Evolutionary conservation across 2,329 filamentous ascomycete species (phyloP), one percentile per base, ranked within the genome.

Genomic region (Claviceps arundinis): DNA sequence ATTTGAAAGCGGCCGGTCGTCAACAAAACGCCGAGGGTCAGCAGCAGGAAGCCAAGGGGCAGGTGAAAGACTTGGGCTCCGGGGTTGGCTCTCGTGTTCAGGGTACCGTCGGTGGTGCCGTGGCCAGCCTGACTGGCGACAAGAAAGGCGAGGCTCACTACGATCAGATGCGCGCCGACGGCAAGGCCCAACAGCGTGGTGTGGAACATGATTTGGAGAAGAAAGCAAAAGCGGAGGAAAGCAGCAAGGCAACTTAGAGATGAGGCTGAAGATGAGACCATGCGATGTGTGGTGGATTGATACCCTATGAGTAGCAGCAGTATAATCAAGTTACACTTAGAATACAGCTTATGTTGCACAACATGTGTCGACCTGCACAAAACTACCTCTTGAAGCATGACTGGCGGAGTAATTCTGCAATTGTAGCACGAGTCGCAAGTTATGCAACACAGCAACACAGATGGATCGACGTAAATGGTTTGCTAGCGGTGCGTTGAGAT

Each of bases 161-260:
- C 63, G 73, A 86, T 65, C 66, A 75, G 59, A 72, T 85, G 68
- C 89, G 93, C 63, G 89, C 93, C 61, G 70, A 80, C 57, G 90
- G 89, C 57, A 95, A 93, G 82, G 87, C 85, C 19, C 76, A 80
- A 63, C 86, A 95, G 76, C 79, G 89, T 19, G 86, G 89, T 48
- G 89, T 84, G 1, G 89, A 95, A 77, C 71, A 77, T 40, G 89
- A 95, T 63, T 76, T 95, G 52, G 71, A 85, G 68, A 90, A 88
- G 78, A 73, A 87, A 73, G 78, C 73, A 0, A 75, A 80, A 57
- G 73, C 74, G n/a, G 49, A 54, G 43, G 26, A 38, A 9, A 24
- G 14, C 6, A 43, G 26, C 43, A 55, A 58, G 49, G 48, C 52
- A 1, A 48, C 50, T 38, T 55, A 46, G 50, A 7, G 40, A 7